Conservation (phyloP, 768 basidiomycete genomes). For the Coprinopsis strossmayeri region DNA sequence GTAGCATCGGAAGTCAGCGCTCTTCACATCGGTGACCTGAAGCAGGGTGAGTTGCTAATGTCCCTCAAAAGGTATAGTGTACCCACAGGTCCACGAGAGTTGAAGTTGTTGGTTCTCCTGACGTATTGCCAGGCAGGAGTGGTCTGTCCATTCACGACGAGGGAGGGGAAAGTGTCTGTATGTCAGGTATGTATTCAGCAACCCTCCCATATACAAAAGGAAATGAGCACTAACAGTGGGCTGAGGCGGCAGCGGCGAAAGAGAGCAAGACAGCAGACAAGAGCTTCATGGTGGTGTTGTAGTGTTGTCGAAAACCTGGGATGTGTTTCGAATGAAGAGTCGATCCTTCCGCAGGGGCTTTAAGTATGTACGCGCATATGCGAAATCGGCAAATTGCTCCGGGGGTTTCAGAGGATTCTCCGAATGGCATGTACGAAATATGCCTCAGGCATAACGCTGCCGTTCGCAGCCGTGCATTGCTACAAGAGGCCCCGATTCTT, state of each 20-base stretch:
- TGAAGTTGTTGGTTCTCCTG: constrained; percentile 40
- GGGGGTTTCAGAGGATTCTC: too few species aligned
- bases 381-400: too few species aligned
- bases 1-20: constrained; percentile 43
- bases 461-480: too few species aligned
- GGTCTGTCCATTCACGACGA: constrained; percentile 31
- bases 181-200: neutral
- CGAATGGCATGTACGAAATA: too few species aligned
- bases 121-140: constrained; percentile 36
- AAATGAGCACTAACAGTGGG: constrained; percentile 19
- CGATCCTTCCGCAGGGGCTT: neutral
- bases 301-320: neutral
- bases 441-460: too few species aligned
- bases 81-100: constrained; percentile 31
- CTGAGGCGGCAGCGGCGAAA: constrained; percentile 16
- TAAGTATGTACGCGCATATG: too few species aligned
- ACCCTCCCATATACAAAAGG: neutral
- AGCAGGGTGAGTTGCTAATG: neutral
- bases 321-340: neutral
- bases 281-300: constrained; percentile 13
- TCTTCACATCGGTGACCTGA: constrained; percentile 40
- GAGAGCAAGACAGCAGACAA: constrained; percentile 17
- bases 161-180: constrained; percentile 38
- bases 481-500: too few species aligned
- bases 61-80: neutral